Conservation (phyloP, 208 protist species). For the Porcisia deanei region DNA sequence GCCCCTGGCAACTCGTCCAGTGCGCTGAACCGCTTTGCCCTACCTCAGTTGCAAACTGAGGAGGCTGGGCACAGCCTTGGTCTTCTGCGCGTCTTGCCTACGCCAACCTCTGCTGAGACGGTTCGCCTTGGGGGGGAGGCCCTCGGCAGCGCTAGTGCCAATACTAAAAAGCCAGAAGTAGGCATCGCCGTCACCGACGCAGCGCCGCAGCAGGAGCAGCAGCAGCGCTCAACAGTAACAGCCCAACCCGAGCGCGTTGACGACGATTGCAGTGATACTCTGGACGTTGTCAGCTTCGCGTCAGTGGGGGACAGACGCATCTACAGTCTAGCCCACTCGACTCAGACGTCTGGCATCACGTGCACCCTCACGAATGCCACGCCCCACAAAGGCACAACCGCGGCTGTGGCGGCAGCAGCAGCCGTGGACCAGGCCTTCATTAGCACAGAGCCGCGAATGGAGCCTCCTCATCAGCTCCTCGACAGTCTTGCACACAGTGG, state of each 20-base stretch:
- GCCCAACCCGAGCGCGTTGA: background rate
- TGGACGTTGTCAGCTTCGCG: conserved; percentile 6
- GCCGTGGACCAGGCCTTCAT: conserved; percentile 30
- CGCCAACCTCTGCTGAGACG: background rate
- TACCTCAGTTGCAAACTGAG: conserved; percentile 4
- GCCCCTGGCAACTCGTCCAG: background rate
- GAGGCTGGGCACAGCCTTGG: background rate
- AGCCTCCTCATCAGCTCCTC: conserved; percentile 3
- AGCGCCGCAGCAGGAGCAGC: background rate
- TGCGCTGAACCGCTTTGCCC: background rate
- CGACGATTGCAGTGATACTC: background rate
- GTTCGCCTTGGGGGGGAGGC: too few relatives aligned
- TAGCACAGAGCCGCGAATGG: conserved; percentile 22
- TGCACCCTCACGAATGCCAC: background rate
- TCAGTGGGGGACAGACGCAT: conserved; percentile 16
- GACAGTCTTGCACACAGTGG: conserved; percentile 1
- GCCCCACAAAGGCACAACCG: background rate
- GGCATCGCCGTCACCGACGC: background rate
- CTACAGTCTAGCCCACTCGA: conserved; percentile 28
- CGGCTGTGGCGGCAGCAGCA: background rate
- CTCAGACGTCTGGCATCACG: background rate
- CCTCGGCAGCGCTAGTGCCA: background rate
- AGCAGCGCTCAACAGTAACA: background rate
- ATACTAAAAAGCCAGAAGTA: background rate
- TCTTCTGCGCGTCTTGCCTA: background rate